Base-by-base conservation (phyloP, 805 yeast species). In the Dipodascus geniculatus region DNA sequence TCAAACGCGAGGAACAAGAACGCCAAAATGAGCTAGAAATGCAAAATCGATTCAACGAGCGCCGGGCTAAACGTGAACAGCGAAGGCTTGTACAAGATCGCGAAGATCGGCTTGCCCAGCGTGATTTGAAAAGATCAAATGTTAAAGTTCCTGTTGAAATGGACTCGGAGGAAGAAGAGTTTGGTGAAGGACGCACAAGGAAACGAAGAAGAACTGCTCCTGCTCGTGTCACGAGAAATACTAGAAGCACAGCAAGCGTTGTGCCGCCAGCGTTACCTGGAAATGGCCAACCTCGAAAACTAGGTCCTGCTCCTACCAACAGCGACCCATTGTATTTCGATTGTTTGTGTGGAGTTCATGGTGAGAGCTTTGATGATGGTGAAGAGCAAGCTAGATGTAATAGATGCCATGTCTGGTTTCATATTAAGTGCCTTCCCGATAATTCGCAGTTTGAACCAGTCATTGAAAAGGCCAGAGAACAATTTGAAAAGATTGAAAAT, bases 331-430 rank as follows among this genome's bases (percentile, higher is more conserved):
- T 38, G 6, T 38, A 38, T 38, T 72, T 72, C 56, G 74, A 72
- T 53, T 72, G 76, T 53, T 16, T 50, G 9, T 72, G 76, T 55
- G 75, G 75, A 4, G 58, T 65, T 6, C 61, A 64, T 51, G 70
- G 71, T 17, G 59, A 61, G 17, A 69, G 72, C 57, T 68, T 61
- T 55, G 75, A 72, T 52, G 76, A 72, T 55, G 74, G 73, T 1
- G 55, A 55, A 23, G 58, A 60, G 49, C 65, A 68, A 56, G 67
- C 71, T 19, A 66, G 64, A 48, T 72, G 76, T 56, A 70, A 63
- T 3, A 65, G 64, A 48, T 72, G 76, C 56, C 61, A 61, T 19
- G 63, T 66, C 14, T 72, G 75, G 75, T 70, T 71, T 66, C 76
- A 72, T 58, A 65, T 61, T 2, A 61, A 57, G 14, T 71, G 74